Evolutionary conservation across 176 grass and related monocot species (phyloP), one percentile per base, ranked within the genome.

Genomic region (Hordeum marinum): DNA sequence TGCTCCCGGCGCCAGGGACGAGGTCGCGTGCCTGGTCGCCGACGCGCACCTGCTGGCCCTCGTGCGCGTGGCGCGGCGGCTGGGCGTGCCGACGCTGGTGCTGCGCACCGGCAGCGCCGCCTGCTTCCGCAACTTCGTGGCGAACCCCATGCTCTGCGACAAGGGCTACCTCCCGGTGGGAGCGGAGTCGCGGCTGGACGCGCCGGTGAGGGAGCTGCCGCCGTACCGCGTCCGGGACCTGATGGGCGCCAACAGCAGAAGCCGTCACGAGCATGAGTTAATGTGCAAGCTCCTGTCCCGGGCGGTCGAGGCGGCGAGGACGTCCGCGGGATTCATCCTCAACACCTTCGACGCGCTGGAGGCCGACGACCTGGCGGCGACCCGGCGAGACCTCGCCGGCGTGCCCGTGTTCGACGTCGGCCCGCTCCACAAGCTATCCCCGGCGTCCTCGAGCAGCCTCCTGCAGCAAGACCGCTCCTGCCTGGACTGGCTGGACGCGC

Each of bases 281-380:
- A 13, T 77, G 4, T 0, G 2, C 48, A 29, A 78, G 34, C 39
- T 43, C 10, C 5, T 76, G 4, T 54, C 83, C 2, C 63, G 65
- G 26, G 11, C 39, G 0, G 79, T 64, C n/a, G 74, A 25, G 4
- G 83, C 52, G 3, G 63, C 5, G 14, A 9, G n/a, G 32, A 45
- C 32, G 23, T 90, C 88, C 0, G 24, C 83, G 3, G 88, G 83
- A 0, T 23, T 90, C 46, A 54, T 89, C 62, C 48, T 85, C 17
- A 60, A 78, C 83, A 85, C 75, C 8, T 42, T 87, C 35, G 59
- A 66, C 78, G 59, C 78, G 29, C 68, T 87, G 9, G 78, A 87
- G 59, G 0, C 8, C 29, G 14, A 0, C n/a, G 78, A 87, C 40
- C 58, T 87, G 6, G 31, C 57, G 11, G 4, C 23, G 7, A 60